Conservation (phyloP, 148 eudicot genomes). For the Tetragonia tetragonoides region DNA sequence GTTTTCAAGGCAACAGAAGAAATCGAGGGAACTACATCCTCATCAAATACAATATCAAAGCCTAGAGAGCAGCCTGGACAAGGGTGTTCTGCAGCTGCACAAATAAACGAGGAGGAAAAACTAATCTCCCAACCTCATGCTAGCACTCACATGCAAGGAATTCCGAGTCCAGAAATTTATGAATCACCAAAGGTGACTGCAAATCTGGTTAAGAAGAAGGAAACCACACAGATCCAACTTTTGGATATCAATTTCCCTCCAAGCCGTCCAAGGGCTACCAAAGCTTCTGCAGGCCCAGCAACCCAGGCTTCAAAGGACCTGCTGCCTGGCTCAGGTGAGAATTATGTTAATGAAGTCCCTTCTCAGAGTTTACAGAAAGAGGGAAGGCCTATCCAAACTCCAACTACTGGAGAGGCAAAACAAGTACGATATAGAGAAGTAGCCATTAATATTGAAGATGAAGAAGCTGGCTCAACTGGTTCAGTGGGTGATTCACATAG, state of each 20-base stretch:
- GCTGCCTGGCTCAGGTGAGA: conserved; percentile 40
- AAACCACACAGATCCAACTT: conserved; percentile 49
- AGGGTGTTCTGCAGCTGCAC: conserved; percentile 36
- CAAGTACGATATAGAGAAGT: conserved; percentile 19
- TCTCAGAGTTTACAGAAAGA: conserved; percentile 26
- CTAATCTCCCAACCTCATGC: conserved; percentile 28
- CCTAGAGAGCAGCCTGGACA: conserved; percentile 40
- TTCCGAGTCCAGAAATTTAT: conserved; percentile 84
- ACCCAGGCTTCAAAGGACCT: conserved; percentile 25
- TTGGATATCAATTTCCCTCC: conserved; percentile 88
- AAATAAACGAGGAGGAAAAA: conserved; percentile 39
- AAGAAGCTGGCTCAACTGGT: conserved; percentile 58
- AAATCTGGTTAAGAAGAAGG: conserved; percentile 43
- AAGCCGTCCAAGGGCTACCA: conserved; percentile 38
- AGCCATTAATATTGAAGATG: conserved; percentile 9
- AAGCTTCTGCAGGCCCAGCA: conserved; percentile 1
- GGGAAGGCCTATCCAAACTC: conserved; percentile 19
- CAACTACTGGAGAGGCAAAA: conserved; percentile 16
- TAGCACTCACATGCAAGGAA: conserved; percentile 55
- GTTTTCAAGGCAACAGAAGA: conserved; percentile 69
- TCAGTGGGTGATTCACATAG: conserved; percentile 62
- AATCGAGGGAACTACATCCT: conserved; percentile 51
- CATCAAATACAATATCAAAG: conserved; percentile 46
- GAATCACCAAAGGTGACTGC: conserved; percentile 69
- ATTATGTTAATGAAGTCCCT: conserved; percentile 33